phyloP scores from a whole-genome alignment of 805 yeast species.

The Yarrowia sp. region DNA sequence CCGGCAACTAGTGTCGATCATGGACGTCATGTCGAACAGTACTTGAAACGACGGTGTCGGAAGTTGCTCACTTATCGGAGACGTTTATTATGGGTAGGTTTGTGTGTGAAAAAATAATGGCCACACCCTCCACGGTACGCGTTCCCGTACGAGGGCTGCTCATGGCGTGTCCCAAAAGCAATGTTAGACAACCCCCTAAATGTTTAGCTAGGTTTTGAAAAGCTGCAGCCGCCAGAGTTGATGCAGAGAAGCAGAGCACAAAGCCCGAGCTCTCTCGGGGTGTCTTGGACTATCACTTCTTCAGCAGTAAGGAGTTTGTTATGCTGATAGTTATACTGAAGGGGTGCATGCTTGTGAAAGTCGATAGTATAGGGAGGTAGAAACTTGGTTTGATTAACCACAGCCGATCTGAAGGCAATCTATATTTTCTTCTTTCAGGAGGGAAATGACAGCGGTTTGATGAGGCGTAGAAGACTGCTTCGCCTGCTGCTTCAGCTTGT shows the following conservation, averaged over 20 bases:
- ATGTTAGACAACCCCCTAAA: neutral
- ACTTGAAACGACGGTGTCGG: conserved; percentile 1
- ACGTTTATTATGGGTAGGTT: neutral
- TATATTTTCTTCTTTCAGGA: neutral
- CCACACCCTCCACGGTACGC: neutral
- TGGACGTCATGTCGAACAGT: neutral
- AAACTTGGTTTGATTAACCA: neutral
- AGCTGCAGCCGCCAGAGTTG: neutral
- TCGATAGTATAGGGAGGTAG: too few relatives aligned
- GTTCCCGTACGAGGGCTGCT: conserved; percentile 6
- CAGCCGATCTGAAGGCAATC: neutral
- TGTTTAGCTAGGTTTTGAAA: neutral
- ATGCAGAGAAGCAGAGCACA: neutral
- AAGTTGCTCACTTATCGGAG: conserved; percentile 1
- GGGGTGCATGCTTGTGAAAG: conserved; percentile 8
- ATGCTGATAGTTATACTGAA: neutral
- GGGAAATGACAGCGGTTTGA: too few relatives aligned
- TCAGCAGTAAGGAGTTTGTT: neutral
- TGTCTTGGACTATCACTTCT: conserved; percentile 3
- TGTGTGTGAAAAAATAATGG: neutral
- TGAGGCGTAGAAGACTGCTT: too few relatives aligned
- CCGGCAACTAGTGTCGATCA: neutral
- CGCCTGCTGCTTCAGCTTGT: too few relatives aligned
- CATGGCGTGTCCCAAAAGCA: conserved; percentile 3
- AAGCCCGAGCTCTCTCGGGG: neutral